phyloP scores from a whole-genome alignment of 2,329 filamentous ascomycete species.

The Colletotrichum sp. region DNA sequence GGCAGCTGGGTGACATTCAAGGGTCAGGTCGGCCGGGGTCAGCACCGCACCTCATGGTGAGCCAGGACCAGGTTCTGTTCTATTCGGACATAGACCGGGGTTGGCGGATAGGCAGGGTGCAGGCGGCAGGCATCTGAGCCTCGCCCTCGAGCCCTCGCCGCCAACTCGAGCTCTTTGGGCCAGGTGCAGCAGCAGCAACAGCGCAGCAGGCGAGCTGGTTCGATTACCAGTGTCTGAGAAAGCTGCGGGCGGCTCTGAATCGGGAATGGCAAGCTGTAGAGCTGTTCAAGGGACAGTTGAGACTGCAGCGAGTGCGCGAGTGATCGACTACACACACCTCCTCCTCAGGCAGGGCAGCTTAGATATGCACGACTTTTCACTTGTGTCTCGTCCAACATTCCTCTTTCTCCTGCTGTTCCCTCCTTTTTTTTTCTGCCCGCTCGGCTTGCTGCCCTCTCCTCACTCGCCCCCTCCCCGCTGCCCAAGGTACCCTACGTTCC shows the following conservation, averaged over 20 bases:
- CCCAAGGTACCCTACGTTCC: background rate
- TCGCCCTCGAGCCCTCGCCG: background rate
- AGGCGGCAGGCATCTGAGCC: background rate
- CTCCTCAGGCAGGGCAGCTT: background rate
- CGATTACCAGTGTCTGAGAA: background rate
- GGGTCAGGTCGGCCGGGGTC: background rate
- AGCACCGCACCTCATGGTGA: background rate
- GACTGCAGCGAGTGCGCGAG: background rate
- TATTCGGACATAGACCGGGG: background rate
- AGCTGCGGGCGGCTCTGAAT: slow-evolving; percentile 1
- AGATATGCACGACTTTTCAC: background rate
- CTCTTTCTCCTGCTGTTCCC: background rate
- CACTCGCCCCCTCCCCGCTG: background rate
- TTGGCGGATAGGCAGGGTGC: background rate
- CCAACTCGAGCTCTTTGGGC: background rate
- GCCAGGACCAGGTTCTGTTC: background rate
- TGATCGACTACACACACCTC: background rate
- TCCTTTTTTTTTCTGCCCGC: background rate
- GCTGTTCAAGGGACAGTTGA: background rate
- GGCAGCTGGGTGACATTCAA: background rate
- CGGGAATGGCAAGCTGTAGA: background rate
- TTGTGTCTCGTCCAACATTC: background rate
- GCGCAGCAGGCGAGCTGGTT: background rate
- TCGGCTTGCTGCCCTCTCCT: background rate
- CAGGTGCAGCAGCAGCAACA: background rate